A percentile compares a stretch with the other conserved stretches of the same genome.
These are phyloP conservation scores for Mortierella sp. DNA, from an alignment of 371 early-diverging fungal genomes.

Conservation along the genomic window DNA sequence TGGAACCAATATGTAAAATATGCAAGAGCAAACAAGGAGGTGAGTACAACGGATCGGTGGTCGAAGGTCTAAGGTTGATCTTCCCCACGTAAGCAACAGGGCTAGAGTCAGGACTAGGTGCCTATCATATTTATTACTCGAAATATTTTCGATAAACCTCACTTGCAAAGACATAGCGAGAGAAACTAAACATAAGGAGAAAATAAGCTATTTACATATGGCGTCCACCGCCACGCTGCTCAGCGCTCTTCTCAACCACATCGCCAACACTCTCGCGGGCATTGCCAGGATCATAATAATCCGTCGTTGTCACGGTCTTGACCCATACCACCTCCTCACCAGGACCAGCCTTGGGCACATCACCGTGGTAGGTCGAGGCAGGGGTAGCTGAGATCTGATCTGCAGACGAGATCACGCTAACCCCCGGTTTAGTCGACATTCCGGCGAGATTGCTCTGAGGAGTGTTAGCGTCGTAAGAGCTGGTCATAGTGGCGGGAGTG, in stretches of 20 bases:
- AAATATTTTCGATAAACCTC: no score
- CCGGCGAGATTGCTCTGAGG: background rate
- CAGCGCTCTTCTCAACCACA: conserved; percentile 1
- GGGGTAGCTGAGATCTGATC: background rate
- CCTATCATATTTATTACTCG: no score
- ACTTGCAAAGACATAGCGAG: no score
- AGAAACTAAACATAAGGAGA: no score
- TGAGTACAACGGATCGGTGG: no score
- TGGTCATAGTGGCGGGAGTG: background rate
- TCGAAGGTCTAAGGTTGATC: no score
- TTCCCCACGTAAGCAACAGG: no score
- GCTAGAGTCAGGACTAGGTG: no score
- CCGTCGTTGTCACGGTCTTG: conserved; percentile 27
- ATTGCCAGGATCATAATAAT: conserved; percentile 1
- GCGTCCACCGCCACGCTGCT: conserved; percentile 1
- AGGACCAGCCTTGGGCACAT: conserved; percentile 13
- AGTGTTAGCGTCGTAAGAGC: background rate
- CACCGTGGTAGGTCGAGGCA: conserved; percentile 3
- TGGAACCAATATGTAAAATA: no score
- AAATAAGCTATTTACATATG: background rate
- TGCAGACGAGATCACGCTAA: background rate
- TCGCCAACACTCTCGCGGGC: background rate
- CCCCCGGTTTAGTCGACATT: background rate
- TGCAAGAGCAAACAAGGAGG: no score
- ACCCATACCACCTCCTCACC: conserved; percentile 32